Evolutionary conservation across 352 stramenopile species (phyloP).

Genomic region (Phytophthora citricola): DNA sequence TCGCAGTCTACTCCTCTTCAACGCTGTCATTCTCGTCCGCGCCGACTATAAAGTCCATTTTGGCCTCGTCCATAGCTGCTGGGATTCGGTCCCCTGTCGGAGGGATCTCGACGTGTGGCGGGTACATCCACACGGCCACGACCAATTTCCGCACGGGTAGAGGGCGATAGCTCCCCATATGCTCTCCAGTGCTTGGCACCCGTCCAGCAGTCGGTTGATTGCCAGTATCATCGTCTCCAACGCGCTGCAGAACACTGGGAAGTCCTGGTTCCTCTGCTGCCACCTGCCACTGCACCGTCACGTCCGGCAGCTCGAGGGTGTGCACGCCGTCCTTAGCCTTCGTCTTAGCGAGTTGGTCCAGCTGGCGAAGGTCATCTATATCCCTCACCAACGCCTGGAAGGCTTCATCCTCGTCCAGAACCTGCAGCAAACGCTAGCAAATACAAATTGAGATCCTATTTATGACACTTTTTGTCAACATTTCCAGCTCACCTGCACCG

Average conservation of each 20-base stretch:
- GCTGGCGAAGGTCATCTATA: slow-evolving; percentile 48
- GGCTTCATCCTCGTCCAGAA: slow-evolving; percentile 56
- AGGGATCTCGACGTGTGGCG: slow-evolving; percentile 67
- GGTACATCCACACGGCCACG: slow-evolving; percentile 78
- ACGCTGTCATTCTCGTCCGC: slow-evolving; percentile 21
- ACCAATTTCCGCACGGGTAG: slow-evolving; percentile 63
- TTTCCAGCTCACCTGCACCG: slow-evolving; percentile 43
- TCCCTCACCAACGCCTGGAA: slow-evolving; percentile 66
- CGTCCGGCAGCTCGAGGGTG: slow-evolving; percentile 31
- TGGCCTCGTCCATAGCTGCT: slow-evolving; percentile 35
- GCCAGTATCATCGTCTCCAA: slow-evolving; percentile 6
- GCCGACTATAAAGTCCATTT: slow-evolving; percentile 59
- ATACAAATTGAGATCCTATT: neutral
- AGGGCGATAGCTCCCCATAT: slow-evolving; percentile 47
- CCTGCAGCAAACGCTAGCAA: slow-evolving; percentile 45
- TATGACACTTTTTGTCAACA: too few species aligned
- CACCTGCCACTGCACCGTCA: slow-evolving; percentile 73
- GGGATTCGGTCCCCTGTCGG: slow-evolving; percentile 64
- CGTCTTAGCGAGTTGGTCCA: slow-evolving; percentile 54
- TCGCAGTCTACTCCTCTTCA: slow-evolving; percentile 15
- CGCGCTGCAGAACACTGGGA: slow-evolving; percentile 54
- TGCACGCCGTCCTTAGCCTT: slow-evolving; percentile 43
- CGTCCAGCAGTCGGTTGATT: neutral
- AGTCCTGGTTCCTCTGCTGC: slow-evolving; percentile 54
- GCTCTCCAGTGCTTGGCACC: slow-evolving; percentile 10